Conservation (phyloP, 2,329 filamentous ascomycete genomes). For the Byssoonygena ceratinophila region DNA sequence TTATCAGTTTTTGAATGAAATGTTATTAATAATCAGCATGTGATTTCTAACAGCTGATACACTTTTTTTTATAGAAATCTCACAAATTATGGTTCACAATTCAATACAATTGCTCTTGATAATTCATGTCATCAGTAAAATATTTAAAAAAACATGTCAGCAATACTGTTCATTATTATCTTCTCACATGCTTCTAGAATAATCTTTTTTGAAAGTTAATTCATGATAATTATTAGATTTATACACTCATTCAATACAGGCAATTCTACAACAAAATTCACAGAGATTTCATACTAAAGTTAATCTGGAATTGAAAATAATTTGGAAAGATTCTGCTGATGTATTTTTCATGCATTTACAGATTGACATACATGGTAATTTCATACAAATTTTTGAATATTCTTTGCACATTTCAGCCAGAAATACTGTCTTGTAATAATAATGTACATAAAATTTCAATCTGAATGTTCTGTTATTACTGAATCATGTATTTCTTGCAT, state of each 20-base stretch:
- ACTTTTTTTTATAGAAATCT: too few species aligned
- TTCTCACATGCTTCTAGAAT: neutral
- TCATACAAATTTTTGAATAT: too few species aligned
- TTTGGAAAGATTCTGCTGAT: neutral
- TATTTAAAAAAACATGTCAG: conserved; percentile 22
- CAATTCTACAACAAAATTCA: too few species aligned
- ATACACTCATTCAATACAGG: neutral
- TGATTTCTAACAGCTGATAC: too few species aligned
- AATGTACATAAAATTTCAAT: neutral
- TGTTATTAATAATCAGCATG: too few species aligned
- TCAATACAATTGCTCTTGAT: conserved; percentile 18
- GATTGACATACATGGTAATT: too few species aligned
- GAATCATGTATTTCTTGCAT: too few species aligned
- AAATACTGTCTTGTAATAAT: neutral
- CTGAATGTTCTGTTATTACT: too few species aligned
- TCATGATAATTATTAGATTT: neutral
- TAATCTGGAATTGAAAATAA: neutral
- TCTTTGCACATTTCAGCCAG: neutral
- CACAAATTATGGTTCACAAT: conserved; percentile 16
- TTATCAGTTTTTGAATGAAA: too few species aligned
- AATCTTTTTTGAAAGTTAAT: neutral
- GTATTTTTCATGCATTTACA: too few species aligned
- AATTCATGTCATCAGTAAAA: conserved; percentile 17
- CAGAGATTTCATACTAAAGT: neutral
- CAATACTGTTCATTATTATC: conserved; percentile 11